phyloP scores from a whole-genome alignment of 441 rosid species.

The Melastoma candidum region DNA sequence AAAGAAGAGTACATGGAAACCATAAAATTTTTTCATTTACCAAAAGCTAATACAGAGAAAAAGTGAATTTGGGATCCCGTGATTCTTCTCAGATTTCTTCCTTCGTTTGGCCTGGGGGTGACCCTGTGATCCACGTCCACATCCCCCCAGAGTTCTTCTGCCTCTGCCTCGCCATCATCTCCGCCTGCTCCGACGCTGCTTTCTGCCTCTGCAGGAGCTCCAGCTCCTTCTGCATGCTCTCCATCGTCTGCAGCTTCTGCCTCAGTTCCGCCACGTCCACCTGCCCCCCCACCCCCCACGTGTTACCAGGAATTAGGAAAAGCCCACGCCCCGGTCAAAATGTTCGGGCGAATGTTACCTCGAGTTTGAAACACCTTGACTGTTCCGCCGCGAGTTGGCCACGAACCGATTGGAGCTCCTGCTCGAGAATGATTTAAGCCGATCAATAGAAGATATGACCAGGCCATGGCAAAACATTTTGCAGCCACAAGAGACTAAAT shows the following conservation, averaged over 20 bases:
- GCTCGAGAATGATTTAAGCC: not conserved
- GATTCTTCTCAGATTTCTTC: not conserved
- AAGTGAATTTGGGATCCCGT: too few relatives aligned
- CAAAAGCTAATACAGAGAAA: too few relatives aligned
- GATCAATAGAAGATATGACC: too few relatives aligned
- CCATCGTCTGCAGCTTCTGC: slow-evolving; percentile 15
- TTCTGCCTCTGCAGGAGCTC: slow-evolving; percentile 15
- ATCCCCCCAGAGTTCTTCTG: slow-evolving; percentile 13
- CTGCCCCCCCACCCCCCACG: slow-evolving; percentile 2
- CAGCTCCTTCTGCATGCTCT: slow-evolving; percentile 12
- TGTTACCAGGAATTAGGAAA: too few relatives aligned
- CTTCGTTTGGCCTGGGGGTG: slow-evolving; percentile 5
- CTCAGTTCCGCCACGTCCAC: slow-evolving; percentile 17
- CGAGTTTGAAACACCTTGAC: slow-evolving; percentile 92
- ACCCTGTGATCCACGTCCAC: slow-evolving; percentile 11
- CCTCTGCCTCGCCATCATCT: slow-evolving; percentile 10
- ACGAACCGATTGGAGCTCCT: slow-evolving; percentile 96
- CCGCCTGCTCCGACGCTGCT: slow-evolving; percentile 14
- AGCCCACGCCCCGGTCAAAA: too few relatives aligned
- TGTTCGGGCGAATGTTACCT: slow-evolving; percentile 32
- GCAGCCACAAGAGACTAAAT: too few relatives aligned
- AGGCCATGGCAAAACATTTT: too few relatives aligned
- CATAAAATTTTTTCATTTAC: too few relatives aligned
- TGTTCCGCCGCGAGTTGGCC: slow-evolving; percentile 94
- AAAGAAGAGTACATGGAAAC: too few relatives aligned